Conservation (phyloP, 441 rosid species). For the Jatropha multifida region DNA sequence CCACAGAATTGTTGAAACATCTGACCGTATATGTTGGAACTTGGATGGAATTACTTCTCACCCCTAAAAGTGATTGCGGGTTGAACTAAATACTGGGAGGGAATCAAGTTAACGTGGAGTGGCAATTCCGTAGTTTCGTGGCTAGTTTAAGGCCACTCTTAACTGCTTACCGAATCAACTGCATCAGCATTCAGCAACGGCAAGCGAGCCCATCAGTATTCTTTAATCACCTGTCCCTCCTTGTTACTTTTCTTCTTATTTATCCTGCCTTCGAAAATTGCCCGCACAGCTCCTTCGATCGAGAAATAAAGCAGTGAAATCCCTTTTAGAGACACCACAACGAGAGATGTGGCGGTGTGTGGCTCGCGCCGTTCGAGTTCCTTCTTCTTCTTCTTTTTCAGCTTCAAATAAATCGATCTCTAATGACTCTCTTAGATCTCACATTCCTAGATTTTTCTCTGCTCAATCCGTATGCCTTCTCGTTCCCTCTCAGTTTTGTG, state of each 20-base stretch:
- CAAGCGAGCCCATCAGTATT: neutral
- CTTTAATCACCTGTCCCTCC: neutral
- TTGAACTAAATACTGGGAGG: too few relatives aligned
- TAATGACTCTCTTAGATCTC: conserved; percentile 56
- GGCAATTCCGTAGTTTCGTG: conserved; percentile 20
- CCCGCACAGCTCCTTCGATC: neutral
- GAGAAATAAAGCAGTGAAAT: neutral
- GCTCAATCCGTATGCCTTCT: conserved; percentile 53
- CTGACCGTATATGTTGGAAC: too few relatives aligned
- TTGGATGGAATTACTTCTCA: too few relatives aligned
- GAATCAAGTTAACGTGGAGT: neutral
- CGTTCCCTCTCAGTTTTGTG: neutral
- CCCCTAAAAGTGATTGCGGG: too few relatives aligned
- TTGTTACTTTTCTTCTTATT: too few relatives aligned
- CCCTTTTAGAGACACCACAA: too few relatives aligned
- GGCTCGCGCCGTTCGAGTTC: conserved; percentile 69
- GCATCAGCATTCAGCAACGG: conserved; percentile 6
- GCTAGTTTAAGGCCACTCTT: neutral
- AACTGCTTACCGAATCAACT: neutral
- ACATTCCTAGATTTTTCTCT: conserved; percentile 66
- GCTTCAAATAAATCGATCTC: conserved; percentile 38
- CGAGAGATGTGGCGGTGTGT: conserved; percentile 95
- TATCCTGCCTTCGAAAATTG: neutral
- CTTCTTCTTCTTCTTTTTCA: conserved; percentile 28
- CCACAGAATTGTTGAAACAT: too few relatives aligned